Evolutionary conservation across 805 yeast genomes (phyloP).

Genomic region (Wickerhamomyces chaumierensis): DNA sequence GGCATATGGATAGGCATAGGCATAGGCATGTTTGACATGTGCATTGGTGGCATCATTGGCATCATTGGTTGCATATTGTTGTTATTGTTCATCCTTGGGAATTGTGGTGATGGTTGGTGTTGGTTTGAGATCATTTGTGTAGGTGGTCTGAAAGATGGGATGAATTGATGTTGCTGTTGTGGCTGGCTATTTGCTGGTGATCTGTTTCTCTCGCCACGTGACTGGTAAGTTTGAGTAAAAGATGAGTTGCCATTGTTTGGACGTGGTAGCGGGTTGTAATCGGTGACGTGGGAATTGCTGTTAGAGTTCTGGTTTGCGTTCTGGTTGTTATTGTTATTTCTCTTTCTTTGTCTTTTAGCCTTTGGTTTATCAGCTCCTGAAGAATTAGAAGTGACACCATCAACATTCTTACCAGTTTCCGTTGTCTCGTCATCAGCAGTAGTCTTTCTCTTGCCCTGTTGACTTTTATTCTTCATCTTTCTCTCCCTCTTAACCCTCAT

Average conservation of each 20-base stretch:
- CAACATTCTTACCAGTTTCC: constrained; percentile 1
- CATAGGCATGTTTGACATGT: too few relatives aligned
- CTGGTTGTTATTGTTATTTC: constrained; percentile 1
- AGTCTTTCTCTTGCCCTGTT: constrained; percentile 7
- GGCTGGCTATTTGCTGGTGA: constrained; percentile 4
- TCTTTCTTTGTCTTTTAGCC: background rate
- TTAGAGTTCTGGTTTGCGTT: background rate
- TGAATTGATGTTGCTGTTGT: constrained; percentile 4
- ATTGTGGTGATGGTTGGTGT: constrained; percentile 5
- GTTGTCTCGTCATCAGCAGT: background rate
- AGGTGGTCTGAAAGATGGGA: constrained; percentile 9
- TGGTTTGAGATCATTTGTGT: constrained; percentile 6
- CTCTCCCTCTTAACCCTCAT: constrained; percentile 52
- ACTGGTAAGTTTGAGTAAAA: constrained; percentile 11
- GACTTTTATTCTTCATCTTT: constrained; percentile 39
- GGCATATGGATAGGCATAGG: constrained; percentile 15
- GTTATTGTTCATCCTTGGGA: constrained; percentile 9
- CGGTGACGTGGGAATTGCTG: background rate
- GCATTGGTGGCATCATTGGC: constrained; percentile 10
- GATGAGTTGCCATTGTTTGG: background rate
- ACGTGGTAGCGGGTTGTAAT: background rate
- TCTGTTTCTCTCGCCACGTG: constrained; percentile 18
- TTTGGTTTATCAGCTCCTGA: background rate
- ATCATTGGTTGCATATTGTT: constrained; percentile 5
- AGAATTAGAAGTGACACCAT: too few relatives aligned